Evolutionary conservation across 2,329 filamentous ascomycete species (phyloP), one percentile per base, ranked within the genome.

Genomic region (Chaetothyriales sp.): DNA sequence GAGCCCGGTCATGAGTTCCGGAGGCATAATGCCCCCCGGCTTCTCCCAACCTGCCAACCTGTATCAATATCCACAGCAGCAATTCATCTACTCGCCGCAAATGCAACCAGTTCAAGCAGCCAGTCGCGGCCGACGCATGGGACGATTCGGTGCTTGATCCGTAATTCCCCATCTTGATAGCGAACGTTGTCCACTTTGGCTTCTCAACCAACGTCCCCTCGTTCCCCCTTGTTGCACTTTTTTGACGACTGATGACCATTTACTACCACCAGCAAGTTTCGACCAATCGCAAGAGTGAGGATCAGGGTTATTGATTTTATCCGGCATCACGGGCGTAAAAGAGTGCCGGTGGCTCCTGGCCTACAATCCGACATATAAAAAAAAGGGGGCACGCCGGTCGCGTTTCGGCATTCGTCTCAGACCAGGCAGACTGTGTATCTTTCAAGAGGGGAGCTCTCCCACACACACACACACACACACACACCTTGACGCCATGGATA

Each of bases 51-150:
- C 55, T 28, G 53, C 64, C 46, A 68, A 70, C 60, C 68, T 74
- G 67, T 77, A 77, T 63, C 73, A 73, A 51, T 78, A 78, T 62
- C 70, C 73, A 57, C 70, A 72, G 60, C 61, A 61, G 44, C 55
- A 54, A 43, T 60, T 54, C 46, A 59, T 53, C 49, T 70, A 66
- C 50, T 68, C 70, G 51, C 66, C 66, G 48, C 64, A 67, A 46
- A 63, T 69, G 53, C 70, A 72, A 58, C 61, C 67, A 46, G 67
- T 68, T 60, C 65, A 69, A 56, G 73, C 72, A 58, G 73, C 73
- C 53, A 72, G 75, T 61, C 73, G 76, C 63, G 77, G 75, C 68
- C 69, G 76, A 18, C 53, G 58, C 54, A 58, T 60, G 50, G 51
- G 57, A 57, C 33, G 18, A 47, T 46, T 20, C n/a, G 33, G 33